Base-by-base conservation (phyloP, 495 filamentous ascomycete genomes). In the Hyphodiscus hymeniophilus region DNA sequence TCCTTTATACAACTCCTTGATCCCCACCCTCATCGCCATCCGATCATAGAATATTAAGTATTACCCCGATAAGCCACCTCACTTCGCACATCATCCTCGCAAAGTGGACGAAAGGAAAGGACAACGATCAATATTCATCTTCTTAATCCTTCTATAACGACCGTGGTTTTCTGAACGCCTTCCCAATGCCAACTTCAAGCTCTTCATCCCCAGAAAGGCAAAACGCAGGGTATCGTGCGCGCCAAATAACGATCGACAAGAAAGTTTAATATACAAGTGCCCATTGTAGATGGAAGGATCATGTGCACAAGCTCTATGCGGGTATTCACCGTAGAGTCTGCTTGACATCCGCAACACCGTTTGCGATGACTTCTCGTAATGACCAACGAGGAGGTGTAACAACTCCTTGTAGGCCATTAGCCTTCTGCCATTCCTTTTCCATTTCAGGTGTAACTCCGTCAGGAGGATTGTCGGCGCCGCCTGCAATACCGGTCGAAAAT, bases 401-500 rank as follows among this genome's bases (percentile, higher is more conserved):
- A 22, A 71, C 66, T 20, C 63, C 68, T 50, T 73, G 64, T 6
- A 72, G 61, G 24, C 75, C 64, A 21, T 75, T 78, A 12, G 67
- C 71, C 60, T 77, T 79, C 49, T 77, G 73, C 70, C 78, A 79
- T 59, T 83, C 81, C 63, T 80, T 74, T 66, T 92, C 84, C 55
- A 81, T 79, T 41, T 87, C 81, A 3, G 74, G 74, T 2, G 74
- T 73, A 20, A 82, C 70, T 5, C 82, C 85, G 20, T 85, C 83
- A 10, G 77, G 75, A 20, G 84, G 65, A 10, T 89, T 83, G 45
- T 85, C 71, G 11, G 83, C 80, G 41, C 92, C 92, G 48, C 92
- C 92, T 6, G 92, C 89, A 52, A 96, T 76, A 50, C 92, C 92
- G 15, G 86, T 94, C 1, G 89, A 94, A 69, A 94, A 96, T 66